Conservation (phyloP, 495 filamentous ascomycete genomes). For the Daldinia concentrica region DNA sequence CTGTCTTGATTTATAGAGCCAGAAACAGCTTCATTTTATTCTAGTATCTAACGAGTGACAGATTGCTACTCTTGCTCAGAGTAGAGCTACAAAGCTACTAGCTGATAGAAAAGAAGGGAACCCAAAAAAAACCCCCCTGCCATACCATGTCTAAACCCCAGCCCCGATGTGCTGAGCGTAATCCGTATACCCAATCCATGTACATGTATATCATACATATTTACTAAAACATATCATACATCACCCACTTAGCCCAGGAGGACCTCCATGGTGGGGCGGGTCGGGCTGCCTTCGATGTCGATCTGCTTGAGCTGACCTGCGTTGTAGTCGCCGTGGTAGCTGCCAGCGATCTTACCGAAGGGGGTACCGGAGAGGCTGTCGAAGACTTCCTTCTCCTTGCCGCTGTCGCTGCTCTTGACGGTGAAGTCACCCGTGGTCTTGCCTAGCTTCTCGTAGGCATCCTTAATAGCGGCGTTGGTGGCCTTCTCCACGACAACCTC, state of each 20-base stretch:
- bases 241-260: neutral
- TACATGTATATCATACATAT: neutral
- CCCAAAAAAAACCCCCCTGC: neutral
- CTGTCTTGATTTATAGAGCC: neutral
- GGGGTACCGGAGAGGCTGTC: neutral
- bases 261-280: neutral
- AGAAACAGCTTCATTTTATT: neutral
- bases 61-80: neutral
- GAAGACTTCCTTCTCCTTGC: neutral
- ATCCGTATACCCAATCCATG: neutral
- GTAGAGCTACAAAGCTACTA: neutral
- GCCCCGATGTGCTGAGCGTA: constrained; percentile 1
- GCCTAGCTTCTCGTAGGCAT: neutral
- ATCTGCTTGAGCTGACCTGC: neutral
- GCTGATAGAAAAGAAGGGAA: neutral
- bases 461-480: neutral
- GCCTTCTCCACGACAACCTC: neutral
- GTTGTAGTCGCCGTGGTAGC: neutral
- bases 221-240: neutral
- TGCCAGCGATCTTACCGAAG: neutral
- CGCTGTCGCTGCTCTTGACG: neutral
- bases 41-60: neutral
- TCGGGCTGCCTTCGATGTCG: neutral
- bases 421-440: neutral
- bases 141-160: neutral